Evolutionary conservation across 495 filamentous ascomycete genomes (phyloP).

Genomic region (Hypoxylon subgilvum): DNA sequence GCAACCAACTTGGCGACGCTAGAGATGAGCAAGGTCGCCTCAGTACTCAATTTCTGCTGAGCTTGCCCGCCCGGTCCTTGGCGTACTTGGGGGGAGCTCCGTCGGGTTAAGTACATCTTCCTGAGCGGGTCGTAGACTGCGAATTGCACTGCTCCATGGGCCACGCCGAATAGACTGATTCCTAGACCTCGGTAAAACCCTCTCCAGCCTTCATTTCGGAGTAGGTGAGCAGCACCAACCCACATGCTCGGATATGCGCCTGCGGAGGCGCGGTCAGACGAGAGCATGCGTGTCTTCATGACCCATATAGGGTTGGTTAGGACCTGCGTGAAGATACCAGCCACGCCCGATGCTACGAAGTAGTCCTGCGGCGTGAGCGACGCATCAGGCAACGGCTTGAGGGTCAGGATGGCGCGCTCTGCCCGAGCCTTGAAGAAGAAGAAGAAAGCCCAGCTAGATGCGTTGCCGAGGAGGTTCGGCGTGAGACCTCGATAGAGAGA

Average conservation of each 20-base stretch:
- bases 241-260: slow-evolving; percentile 83
- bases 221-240: slow-evolving; percentile 69
- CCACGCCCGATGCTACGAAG: slow-evolving; percentile 77
- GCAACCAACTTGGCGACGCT: slow-evolving; percentile 87
- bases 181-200: slow-evolving; percentile 87
- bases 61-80: slow-evolving; percentile 12
- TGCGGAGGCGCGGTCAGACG: slow-evolving; percentile 70
- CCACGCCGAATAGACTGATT: slow-evolving; percentile 86
- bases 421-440: slow-evolving; percentile 69
- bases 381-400: slow-evolving; percentile 26
- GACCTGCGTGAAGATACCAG: slow-evolving; percentile 75
- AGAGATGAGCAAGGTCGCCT: slow-evolving; percentile 78
- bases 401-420: slow-evolving; percentile 46
- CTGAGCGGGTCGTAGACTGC: slow-evolving; percentile 92
- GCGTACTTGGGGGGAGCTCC: slow-evolving; percentile 18
- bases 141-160: slow-evolving; percentile 94
- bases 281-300: slow-evolving; percentile 96
- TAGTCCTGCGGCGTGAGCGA: slow-evolving; percentile 75
- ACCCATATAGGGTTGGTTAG: slow-evolving; percentile 98
- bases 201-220: slow-evolving; percentile 68
- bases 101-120: slow-evolving; percentile 53
- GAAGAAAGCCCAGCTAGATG: slow-evolving; percentile 88
- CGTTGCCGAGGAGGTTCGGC: slow-evolving; percentile 90
- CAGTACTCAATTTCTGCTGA: slow-evolving; percentile 63
- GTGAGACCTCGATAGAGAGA: slow-evolving; percentile 87